Evolutionary conservation across 805 yeast species (phyloP), one percentile per base, ranked within the genome.

Genomic region (Starmerella bombicola): DNA sequence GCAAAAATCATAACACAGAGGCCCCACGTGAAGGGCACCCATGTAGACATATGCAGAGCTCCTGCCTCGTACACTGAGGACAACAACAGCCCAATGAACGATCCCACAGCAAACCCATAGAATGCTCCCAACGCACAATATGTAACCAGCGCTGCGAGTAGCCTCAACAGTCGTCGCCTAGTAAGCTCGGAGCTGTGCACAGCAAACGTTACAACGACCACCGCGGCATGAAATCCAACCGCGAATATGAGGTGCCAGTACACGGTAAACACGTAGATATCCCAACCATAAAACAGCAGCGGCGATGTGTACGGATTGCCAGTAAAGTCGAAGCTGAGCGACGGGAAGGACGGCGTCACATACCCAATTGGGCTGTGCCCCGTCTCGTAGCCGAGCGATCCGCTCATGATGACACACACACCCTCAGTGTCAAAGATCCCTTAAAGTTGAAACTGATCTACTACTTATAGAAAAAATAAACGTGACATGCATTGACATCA

Each of bases 11-110:
- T 67, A 50, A 75, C 76, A 4, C 80, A 70, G 2, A 80, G 59
- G 0, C 76, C 93, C 74, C 86, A 82, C 41, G 80, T 71, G 49
- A 88, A 69, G 0, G 98, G 97, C 6, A 88, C 74, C 98, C 98
- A 88, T 0, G 96, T 82, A 10, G 93, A 78, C 93, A 91, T 82
- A 18, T 80, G 71, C 52, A 88, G 74, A 19, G 79, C 68, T 0
- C 94, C 94, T 0, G 93, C 76, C 40, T 70, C 66, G 61, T 86
- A 86, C 6, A 85, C 70, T 1, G 84, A 80, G 26, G 78, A 78
- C 15, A 81, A 56, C 48, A 91, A 56, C 10, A 85, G 64, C 0
- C 95, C 96, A 30, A 80, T 68, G 5, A 83, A 66, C 1, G 86
- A 74, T 0, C 96, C 97, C 1, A 78, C 64, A 2, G 75, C 61